Evolutionary conservation across 2,329 filamentous ascomycete species (phyloP).

Genomic region (Blastomyces gilchristii): DNA sequence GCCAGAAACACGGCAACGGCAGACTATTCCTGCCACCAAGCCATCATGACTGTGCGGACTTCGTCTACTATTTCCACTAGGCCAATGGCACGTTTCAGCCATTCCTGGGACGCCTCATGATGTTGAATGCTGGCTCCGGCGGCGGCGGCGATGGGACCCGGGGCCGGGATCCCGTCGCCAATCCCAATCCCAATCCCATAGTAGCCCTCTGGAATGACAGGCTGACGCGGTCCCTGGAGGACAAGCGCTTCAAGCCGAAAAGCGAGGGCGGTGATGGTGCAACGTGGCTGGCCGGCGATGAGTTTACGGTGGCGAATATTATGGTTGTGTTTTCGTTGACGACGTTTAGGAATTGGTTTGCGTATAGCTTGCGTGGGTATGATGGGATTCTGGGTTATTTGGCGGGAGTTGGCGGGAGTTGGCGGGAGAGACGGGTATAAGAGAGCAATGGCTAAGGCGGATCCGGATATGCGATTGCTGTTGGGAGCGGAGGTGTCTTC

Average conservation of each 20-base stretch:
- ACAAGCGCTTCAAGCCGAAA: conserved; percentile 35
- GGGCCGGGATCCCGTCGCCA: not conserved
- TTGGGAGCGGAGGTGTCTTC: conserved; percentile 16
- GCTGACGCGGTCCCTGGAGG: conserved; percentile 6
- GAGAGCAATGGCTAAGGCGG: conserved; percentile 40
- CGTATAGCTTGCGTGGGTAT: conserved; percentile 34
- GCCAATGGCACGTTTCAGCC: conserved; percentile 40
- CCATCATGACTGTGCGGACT: conserved; percentile 47
- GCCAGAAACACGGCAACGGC: conserved; percentile 43
- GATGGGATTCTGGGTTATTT: conserved; percentile 40
- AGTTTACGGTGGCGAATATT: conserved; percentile 56
- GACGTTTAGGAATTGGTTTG: conserved; percentile 44
- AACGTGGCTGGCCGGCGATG: conserved; percentile 49
- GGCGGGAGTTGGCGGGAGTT: conserved; percentile 36
- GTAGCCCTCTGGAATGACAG: conserved; percentile 1
- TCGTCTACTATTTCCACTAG: conserved; percentile 57
- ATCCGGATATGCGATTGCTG: conserved; percentile 37
- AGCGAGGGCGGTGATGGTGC: conserved; percentile 41
- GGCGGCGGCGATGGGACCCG: not conserved
- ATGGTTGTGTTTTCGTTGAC: conserved; percentile 54
- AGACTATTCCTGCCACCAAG: conserved; percentile 38
- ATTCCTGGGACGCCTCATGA: conserved; percentile 28
- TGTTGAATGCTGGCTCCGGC: not conserved
- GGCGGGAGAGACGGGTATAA: conserved; percentile 38
- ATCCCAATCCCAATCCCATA: not conserved